Evolutionary conservation across 352 stramenopile species (phyloP).

Genomic region (Phytophthora foliorum): DNA sequence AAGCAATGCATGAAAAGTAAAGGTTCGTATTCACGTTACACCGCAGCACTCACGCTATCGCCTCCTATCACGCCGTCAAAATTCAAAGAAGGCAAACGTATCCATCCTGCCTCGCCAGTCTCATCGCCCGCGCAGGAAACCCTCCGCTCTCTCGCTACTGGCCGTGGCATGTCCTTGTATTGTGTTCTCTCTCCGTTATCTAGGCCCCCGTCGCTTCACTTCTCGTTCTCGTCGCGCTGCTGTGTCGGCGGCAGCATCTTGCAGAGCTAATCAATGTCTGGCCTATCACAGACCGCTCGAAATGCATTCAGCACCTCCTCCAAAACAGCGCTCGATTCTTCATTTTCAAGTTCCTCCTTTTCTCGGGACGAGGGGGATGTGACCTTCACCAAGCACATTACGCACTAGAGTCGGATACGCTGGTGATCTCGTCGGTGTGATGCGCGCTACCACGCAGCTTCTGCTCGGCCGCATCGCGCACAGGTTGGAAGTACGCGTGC

Average conservation of each 20-base stretch:
- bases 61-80: slow-evolving; percentile 43
- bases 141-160: slow-evolving; percentile 26
- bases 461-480: slow-evolving; percentile 85
- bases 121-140: slow-evolving; percentile 26
- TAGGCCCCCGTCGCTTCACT: slow-evolving; percentile 29
- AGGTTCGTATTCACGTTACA: slow-evolving; percentile 47
- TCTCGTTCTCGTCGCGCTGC: slow-evolving; percentile 14
- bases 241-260: slow-evolving; percentile 27
- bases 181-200: slow-evolving; percentile 47
- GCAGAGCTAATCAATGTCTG: slow-evolving; percentile 19
- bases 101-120: slow-evolving; percentile 39
- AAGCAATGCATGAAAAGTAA: slow-evolving; percentile 29
- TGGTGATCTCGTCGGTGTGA: slow-evolving; percentile 78
- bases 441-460: slow-evolving; percentile 64
- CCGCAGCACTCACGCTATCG: slow-evolving; percentile 40
- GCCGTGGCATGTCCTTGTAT: slow-evolving; percentile 42
- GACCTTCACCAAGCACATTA: slow-evolving; percentile 45
- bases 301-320: slow-evolving; percentile 25
- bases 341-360: slow-evolving; percentile 19
- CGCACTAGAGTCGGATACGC: slow-evolving; percentile 79
- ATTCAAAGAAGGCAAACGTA: slow-evolving; percentile 43
- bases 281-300: slow-evolving; percentile 13
- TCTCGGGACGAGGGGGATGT: slow-evolving; percentile 19
- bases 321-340: slow-evolving; percentile 23
- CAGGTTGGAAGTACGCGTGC: slow-evolving; percentile 98